Conservation (phyloP, 2,329 filamentous ascomycete genomes). For the Nemania bipapillata region DNA sequence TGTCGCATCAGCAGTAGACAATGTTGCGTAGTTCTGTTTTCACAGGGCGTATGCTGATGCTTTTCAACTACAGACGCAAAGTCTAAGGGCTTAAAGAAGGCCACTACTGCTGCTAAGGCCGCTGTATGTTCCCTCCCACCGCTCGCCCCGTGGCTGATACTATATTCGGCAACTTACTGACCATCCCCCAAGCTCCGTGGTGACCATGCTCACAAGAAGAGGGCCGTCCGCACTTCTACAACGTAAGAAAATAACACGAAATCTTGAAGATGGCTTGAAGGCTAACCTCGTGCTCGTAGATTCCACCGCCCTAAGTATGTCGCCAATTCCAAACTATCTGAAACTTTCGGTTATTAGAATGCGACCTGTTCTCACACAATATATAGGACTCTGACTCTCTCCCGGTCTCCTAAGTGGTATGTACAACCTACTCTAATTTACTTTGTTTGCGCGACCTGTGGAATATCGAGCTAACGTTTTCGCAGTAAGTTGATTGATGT, state of each 20-base stretch:
- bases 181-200: slow-evolving; percentile 44
- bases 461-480: slow-evolving; percentile 17
- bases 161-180: slow-evolving; percentile 18
- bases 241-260: slow-evolving; percentile 55
- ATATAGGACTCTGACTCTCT: slow-evolving; percentile 34
- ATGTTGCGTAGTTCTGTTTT: slow-evolving; percentile 76
- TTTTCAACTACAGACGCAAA: slow-evolving; percentile 64
- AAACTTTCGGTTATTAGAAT: neutral
- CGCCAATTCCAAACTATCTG: slow-evolving; percentile 62
- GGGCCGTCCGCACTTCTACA: slow-evolving; percentile 90
- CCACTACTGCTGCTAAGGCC: slow-evolving; percentile 93
- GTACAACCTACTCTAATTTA: neutral
- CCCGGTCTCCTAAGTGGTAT: slow-evolving; percentile 36
- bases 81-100: slow-evolving; percentile 80
- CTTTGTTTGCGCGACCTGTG: neutral
- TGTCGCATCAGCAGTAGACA: slow-evolving; percentile 75
- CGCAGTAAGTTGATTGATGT: slow-evolving; percentile 22
- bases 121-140: slow-evolving; percentile 64
- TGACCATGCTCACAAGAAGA: slow-evolving; percentile 78
- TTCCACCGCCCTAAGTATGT: slow-evolving; percentile 88
- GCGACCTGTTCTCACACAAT: slow-evolving; percentile 14
- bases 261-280: neutral
- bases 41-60: slow-evolving; percentile 77
- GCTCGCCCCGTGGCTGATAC: slow-evolving; percentile 73
- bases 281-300: slow-evolving; percentile 37